Conservation (phyloP, 2,329 filamentous ascomycete species). For the Apiospora koreana region DNA sequence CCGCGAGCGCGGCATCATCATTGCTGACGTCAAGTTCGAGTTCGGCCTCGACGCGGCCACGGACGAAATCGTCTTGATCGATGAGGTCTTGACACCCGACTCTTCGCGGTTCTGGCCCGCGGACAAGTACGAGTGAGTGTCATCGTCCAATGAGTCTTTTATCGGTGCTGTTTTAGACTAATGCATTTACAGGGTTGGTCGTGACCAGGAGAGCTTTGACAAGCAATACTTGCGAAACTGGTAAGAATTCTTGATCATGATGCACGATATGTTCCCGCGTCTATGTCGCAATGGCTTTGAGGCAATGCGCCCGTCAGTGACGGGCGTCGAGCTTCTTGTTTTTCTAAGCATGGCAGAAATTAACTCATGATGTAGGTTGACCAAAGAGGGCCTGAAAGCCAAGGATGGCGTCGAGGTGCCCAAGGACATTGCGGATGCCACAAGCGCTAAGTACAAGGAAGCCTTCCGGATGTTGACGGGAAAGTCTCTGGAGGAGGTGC, state of each 20-base stretch:
- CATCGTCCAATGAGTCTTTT: background rate
- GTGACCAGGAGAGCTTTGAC: slow-evolving; percentile 46
- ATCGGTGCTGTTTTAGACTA: background rate
- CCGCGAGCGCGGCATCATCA: slow-evolving; percentile 67
- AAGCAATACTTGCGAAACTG: slow-evolving; percentile 86
- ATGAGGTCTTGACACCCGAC: slow-evolving; percentile 83
- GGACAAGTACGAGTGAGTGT: slow-evolving; percentile 60
- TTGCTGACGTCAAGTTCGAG: slow-evolving; percentile 71
- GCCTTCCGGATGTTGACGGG: slow-evolving; percentile 32
- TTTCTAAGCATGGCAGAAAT: background rate
- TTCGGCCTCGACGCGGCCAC: slow-evolving; percentile 69
- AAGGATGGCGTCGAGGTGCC: slow-evolving; percentile 74
- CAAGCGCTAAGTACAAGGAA: slow-evolving; percentile 72
- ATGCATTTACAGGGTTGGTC: background rate
- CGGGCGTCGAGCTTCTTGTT: background rate
- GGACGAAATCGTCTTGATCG: slow-evolving; percentile 71
- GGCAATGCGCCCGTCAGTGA: too few relatives aligned
- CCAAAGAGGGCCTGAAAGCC: slow-evolving; percentile 70
- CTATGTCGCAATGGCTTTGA: background rate
- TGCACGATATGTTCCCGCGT: too few relatives aligned
- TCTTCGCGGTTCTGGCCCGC: slow-evolving; percentile 85
- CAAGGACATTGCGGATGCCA: slow-evolving; percentile 69
- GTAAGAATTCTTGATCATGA: slow-evolving; percentile 30
- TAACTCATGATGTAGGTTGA: slow-evolving; percentile 53
- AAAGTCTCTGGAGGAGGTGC: slow-evolving; percentile 14